Percentiles rank a stretch among this genome's conserved stretches.
Conservation (phyloP, 2,329 filamentous ascomycete genomes). For the Escovopsis sp. region DNA sequence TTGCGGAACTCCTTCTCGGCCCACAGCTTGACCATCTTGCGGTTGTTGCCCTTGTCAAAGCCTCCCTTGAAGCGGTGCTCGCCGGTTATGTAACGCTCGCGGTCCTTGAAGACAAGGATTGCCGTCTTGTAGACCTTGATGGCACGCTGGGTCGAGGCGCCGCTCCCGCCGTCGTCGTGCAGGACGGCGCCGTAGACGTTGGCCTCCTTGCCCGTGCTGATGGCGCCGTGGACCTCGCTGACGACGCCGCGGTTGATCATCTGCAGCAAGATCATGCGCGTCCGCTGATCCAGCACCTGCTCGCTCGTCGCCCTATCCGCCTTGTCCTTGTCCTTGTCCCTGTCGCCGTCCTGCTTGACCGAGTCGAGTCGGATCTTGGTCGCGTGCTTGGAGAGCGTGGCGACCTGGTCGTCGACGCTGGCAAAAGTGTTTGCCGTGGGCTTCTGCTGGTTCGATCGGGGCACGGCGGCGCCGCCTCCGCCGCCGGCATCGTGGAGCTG, state of each 20-base stretch:
- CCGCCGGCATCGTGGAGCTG: slow-evolving; percentile 38
- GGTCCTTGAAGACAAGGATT: slow-evolving; percentile 94
- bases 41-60: slow-evolving; percentile 87
- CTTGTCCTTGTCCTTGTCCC: slow-evolving; percentile 71
- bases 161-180: slow-evolving; percentile 33
- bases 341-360: slow-evolving; percentile 35
- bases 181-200: slow-evolving; percentile 90
- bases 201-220: slow-evolving; percentile 94
- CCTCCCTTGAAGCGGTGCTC: slow-evolving; percentile 85
- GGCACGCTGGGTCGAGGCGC: slow-evolving; percentile 55
- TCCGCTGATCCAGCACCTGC: slow-evolving; percentile 85
- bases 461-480: slow-evolving; percentile 31
- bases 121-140: slow-evolving; percentile 99
- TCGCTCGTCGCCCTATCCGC: slow-evolving; percentile 87
- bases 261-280: slow-evolving; percentile 87
- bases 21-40: slow-evolving; percentile 97
- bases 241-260: slow-evolving; percentile 89
- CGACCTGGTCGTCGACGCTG: slow-evolving; percentile 75
- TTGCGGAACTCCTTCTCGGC: slow-evolving; percentile 98
- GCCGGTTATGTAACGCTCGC: slow-evolving; percentile 88
- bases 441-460: slow-evolving; percentile 64
- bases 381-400: slow-evolving; percentile 71
- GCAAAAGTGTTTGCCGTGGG: slow-evolving; percentile 66
- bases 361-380: slow-evolving; percentile 69
- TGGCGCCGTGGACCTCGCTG: slow-evolving; percentile 82